Base-by-base conservation (phyloP, 352 stramenopile genomes). In the Globisporangium echinulatum region DNA sequence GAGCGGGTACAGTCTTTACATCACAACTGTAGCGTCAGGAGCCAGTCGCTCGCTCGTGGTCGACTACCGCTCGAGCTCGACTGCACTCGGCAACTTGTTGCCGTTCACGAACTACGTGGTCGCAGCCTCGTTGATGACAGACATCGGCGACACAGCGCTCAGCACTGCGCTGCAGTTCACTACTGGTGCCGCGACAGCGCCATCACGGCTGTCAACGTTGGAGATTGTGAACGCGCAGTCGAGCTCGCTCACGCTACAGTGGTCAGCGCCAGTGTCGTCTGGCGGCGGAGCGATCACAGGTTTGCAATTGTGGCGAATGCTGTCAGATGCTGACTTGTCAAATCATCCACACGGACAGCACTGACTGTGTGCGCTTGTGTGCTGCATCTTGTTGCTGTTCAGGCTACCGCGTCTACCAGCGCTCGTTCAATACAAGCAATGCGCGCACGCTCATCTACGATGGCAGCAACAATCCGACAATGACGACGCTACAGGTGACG, bases 261-360 rank as follows among this genome's bases (percentile, higher is more conserved):
- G 74, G 74, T 53, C 54, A 7, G 43, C n/a, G 14, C 78, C 76
- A 19, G n/a, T 54, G 36, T 55, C 77, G 37, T 74, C 68, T 13
- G 78, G 78, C 57, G 74, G 76, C 10, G 75, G 75, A 7, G 17
- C 2, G 3, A 63, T 86, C 7, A 62, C 54, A 59, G 67, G 74
- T 85, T 33, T 33, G 25, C 25, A 33, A 3, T 33, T 33, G 25
- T 3, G 25, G 25, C 25, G 25, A 33, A 33, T 33, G 25, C 1
- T 33, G 25, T 33, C 25, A 33, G 25, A 33, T 33, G 25, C 25
- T 33, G 25, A 33, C 25, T 33, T 33, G 25, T 33, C 2, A 33
- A 3, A 33, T 33, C 25, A 33, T 33, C 25, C 2, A 2, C 25
- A 33, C 2, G 25, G 25, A 33, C 25, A 33, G 25, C 25, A 33